These are phyloP conservation scores for Neurospora sp. DNA, from an alignment of 495 filamentous ascomycete genomes.

Conservation along the genomic window DNA sequence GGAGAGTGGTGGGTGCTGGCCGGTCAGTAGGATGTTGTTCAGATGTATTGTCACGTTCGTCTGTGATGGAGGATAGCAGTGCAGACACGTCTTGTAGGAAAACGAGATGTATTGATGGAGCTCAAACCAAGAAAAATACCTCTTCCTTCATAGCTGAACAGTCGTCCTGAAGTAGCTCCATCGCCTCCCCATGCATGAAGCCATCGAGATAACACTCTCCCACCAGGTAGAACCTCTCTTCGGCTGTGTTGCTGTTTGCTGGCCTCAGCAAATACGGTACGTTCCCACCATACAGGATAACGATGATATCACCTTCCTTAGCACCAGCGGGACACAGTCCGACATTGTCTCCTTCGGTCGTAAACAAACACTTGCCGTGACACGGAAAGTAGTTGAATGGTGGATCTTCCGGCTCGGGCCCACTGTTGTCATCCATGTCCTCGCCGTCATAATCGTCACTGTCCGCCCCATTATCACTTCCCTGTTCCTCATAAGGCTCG, in stretches of 20 bases:
- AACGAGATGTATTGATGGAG: neutral
- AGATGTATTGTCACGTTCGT: neutral
- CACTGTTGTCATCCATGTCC: too few relatives aligned
- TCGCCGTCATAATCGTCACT: too few relatives aligned
- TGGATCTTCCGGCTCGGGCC: too few relatives aligned
- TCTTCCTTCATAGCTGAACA: neutral
- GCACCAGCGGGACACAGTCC: conserved; percentile 3
- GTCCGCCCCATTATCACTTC: too few relatives aligned
- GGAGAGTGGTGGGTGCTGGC: neutral
- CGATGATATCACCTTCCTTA: conserved; percentile 1
- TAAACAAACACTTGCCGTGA: conserved; percentile 3
- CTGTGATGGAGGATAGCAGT: neutral
- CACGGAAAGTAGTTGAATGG: neutral
- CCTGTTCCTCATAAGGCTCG: too few relatives aligned
- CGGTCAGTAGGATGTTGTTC: neutral
- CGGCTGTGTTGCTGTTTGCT: neutral
- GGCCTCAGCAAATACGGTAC: conserved; percentile 3
- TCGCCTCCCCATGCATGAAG: neutral
- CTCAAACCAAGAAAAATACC: neutral
- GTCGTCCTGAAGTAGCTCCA: neutral
- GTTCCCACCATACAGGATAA: conserved; percentile 1
- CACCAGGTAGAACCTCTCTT: neutral
- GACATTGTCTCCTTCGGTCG: neutral
- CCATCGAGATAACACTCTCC: conserved; percentile 5
- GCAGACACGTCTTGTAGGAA: neutral